Conservation (phyloP, 1,284 basidiomycete species). For the Ganoderma resinaceum region DNA sequence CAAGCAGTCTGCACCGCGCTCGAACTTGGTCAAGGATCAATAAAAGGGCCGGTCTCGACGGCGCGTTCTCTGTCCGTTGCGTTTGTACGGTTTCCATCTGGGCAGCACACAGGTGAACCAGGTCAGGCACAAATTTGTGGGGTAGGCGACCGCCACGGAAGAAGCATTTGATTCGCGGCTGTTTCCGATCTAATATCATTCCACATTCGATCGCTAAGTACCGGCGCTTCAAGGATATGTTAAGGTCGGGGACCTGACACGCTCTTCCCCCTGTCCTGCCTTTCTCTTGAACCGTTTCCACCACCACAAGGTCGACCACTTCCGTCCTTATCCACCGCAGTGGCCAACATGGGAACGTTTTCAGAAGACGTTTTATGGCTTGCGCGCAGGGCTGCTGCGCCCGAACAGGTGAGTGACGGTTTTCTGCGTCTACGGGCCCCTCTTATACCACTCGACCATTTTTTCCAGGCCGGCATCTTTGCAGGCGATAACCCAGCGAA, state of each 20-base stretch:
- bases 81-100: slow-evolving; percentile 35
- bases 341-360: slow-evolving; percentile 17
- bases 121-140: not conserved
- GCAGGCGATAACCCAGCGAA: slow-evolving; percentile 69
- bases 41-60: slow-evolving; percentile 25
- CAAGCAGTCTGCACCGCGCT: not conserved
- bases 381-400: slow-evolving; percentile 19
- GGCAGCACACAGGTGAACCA: not conserved
- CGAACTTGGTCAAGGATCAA: not conserved
- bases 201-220: not conserved
- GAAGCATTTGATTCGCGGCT: not conserved
- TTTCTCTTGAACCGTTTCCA: not conserved
- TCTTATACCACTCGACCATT: not conserved
- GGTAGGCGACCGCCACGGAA: not conserved
- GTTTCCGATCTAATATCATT: not conserved
- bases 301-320: not conserved
- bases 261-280: not conserved
- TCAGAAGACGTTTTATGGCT: slow-evolving; percentile 19
- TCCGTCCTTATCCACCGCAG: not conserved
- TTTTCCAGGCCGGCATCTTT: slow-evolving; percentile 54
- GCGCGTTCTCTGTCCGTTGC: slow-evolving; percentile 28
- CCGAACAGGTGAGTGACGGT: slow-evolving; percentile 21
- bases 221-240: not conserved
- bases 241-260: not conserved
- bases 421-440: not conserved